phyloP scores from a whole-genome alignment of 1,284 basidiomycete species.

The Ceratobasidium sp. region DNA sequence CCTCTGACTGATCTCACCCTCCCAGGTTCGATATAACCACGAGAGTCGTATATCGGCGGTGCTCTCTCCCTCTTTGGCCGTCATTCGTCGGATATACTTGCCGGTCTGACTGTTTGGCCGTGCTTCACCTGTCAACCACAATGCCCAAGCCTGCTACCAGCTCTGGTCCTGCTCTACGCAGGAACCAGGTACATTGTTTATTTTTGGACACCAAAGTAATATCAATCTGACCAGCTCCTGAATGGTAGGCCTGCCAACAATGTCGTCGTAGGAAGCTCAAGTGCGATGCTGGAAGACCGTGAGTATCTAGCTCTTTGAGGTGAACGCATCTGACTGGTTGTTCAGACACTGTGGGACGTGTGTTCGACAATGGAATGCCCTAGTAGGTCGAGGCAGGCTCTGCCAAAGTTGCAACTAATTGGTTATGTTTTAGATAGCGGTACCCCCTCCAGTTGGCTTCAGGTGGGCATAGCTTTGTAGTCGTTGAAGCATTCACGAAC shows the following conservation, averaged over 20 bases:
- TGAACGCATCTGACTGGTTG: slow-evolving; percentile 32
- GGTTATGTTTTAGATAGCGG: slow-evolving; percentile 34
- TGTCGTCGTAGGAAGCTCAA: slow-evolving; percentile 83
- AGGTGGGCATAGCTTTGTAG: slow-evolving; percentile 74
- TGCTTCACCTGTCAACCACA: slow-evolving; percentile 21
- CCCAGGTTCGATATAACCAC: slow-evolving; percentile 16
- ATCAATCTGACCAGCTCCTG: background rate
- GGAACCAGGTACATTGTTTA: slow-evolving; percentile 64
- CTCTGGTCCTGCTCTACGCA: slow-evolving; percentile 67
- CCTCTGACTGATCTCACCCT: slow-evolving; percentile 29
- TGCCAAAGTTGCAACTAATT: background rate
- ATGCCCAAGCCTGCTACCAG: slow-evolving; percentile 69
- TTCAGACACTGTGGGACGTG: slow-evolving; percentile 73
- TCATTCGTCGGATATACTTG: background rate
- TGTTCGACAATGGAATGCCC: slow-evolving; percentile 61
- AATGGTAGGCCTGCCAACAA: slow-evolving; percentile 70
- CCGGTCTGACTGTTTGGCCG: background rate
- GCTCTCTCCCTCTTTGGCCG: slow-evolving; percentile 13
- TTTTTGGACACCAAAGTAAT: background rate
- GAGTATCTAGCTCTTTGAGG: slow-evolving; percentile 37
- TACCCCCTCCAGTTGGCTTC: slow-evolving; percentile 41
- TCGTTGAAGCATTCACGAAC: background rate
- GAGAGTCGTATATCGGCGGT: background rate
- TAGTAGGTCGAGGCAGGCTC: background rate
- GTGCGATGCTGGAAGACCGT: slow-evolving; percentile 45